These are phyloP conservation scores for Dryadomyces sulphureus DNA, from an alignment of 2,329 filamentous ascomycete genomes.

Conservation along the genomic window DNA sequence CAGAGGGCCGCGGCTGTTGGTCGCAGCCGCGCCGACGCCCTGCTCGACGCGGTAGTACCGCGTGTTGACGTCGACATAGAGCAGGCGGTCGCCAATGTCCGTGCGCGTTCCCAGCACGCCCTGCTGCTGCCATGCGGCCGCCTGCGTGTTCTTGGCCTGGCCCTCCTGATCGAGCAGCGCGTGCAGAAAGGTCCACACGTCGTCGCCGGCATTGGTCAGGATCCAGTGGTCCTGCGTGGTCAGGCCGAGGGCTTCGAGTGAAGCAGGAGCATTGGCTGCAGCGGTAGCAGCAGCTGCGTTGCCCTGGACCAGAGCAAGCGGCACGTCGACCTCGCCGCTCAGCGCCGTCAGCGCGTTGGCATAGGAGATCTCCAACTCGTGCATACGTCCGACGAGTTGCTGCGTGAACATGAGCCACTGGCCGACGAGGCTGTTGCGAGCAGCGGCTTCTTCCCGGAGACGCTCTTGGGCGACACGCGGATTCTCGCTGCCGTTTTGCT, in stretches of 20 bases:
- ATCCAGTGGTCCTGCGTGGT: conserved; percentile 40
- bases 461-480: background rate
- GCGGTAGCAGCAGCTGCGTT: background rate
- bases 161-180: conserved; percentile 27
- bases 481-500: background rate
- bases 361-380: conserved; percentile 40
- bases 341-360: conserved; percentile 35
- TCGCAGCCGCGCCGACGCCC: background rate
- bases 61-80: conserved; percentile 32
- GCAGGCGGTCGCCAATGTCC: conserved; percentile 19
- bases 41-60: conserved; percentile 30
- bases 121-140: conserved; percentile 17
- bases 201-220: conserved; percentile 38
- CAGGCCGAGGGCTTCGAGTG: conserved; percentile 17
- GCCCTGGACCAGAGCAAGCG: background rate
- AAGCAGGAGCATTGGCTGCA: background rate
- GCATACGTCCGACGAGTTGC: conserved; percentile 36
- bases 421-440: conserved; percentile 37
- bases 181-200: conserved; percentile 32
- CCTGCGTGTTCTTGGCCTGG: conserved; percentile 17
- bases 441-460: conserved; percentile 13
- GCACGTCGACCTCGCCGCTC: conserved; percentile 18
- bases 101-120: conserved; percentile 21
- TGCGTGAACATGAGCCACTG: conserved; percentile 42
- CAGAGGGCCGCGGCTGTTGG: conserved; percentile 22